Percentiles rank a stretch among this genome's conserved stretches.
phyloP scores from a whole-genome alignment of 495 filamentous ascomycete genomes.

The Cryomyces minteri region DNA sequence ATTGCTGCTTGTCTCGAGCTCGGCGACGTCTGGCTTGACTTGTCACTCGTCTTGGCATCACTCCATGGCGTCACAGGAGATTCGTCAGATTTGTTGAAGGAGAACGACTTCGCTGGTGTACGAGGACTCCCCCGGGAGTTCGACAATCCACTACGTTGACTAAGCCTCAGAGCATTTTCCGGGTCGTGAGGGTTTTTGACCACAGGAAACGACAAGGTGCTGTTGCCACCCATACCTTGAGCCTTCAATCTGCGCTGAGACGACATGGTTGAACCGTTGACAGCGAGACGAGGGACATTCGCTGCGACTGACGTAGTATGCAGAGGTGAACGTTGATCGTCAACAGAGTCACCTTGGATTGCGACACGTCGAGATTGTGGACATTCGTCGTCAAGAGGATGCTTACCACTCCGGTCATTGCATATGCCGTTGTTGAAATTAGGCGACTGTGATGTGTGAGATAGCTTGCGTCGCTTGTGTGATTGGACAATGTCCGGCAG shows the following conservation, averaged over 20 bases:
- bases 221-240: conserved; percentile 6
- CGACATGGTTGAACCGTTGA: conserved; percentile 4
- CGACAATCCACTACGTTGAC: conserved; percentile 38
- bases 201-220: conserved; percentile 46
- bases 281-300: background rate
- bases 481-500: background rate
- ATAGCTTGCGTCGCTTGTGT: background rate
- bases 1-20: conserved; percentile 1
- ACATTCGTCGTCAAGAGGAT: background rate
- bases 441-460: background rate
- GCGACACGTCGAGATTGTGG: no score
- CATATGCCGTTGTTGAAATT: background rate
- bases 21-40: background rate
- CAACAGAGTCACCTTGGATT: no score
- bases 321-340: no score
- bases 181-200: conserved; percentile 63
- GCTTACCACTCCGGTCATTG: background rate
- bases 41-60: conserved; percentile 3
- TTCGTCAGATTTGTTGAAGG: background rate
- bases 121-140: conserved; percentile 18
- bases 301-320: no score
- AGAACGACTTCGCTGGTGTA: conserved; percentile 4
- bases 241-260: conserved; percentile 17
- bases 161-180: conserved; percentile 44
- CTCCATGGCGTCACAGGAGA: conserved; percentile 10